These are phyloP conservation scores for Cladosporium cucumerinum DNA, from an alignment of 2,329 filamentous ascomycete species.

Conservation along the genomic window DNA sequence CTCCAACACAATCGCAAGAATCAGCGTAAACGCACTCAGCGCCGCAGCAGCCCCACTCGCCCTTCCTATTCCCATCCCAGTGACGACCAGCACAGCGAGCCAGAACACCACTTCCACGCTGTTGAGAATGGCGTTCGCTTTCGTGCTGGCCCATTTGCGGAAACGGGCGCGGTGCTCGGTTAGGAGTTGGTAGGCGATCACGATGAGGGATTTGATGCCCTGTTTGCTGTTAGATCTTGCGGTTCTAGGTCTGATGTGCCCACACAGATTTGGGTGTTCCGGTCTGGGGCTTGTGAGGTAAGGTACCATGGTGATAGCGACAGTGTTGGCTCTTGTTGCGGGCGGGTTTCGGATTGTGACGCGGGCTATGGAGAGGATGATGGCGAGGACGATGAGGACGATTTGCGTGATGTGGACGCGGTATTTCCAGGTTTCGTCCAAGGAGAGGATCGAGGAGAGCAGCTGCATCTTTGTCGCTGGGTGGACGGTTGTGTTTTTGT, in stretches of 20 bases:
- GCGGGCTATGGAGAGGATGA: constrained; percentile 19
- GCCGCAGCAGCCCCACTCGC: not conserved
- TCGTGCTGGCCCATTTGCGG: constrained; percentile 39
- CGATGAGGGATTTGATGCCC: constrained; percentile 39
- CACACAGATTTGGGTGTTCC: not conserved
- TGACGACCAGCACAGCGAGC: constrained; percentile 35
- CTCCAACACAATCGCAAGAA: constrained; percentile 9
- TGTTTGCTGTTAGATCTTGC: constrained; percentile 1
- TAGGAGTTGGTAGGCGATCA: constrained; percentile 43
- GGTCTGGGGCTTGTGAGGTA: not conserved
- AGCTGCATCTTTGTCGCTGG: not conserved
- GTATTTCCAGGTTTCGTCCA: constrained; percentile 13
- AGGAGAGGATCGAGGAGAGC: constrained; percentile 1
- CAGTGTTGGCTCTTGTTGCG: constrained; percentile 19
- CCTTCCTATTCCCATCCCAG: not conserved
- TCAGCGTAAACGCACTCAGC: not conserved
- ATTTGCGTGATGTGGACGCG: constrained; percentile 21
- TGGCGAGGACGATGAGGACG: constrained; percentile 17
- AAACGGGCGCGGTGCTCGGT: constrained; percentile 36
- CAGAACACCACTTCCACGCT: constrained; percentile 44
- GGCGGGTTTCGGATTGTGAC: constrained; percentile 21
- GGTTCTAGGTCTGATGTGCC: too few relatives aligned
- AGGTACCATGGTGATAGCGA: constrained; percentile 16
- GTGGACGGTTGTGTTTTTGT: too few relatives aligned
- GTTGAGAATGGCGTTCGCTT: constrained; percentile 43